Conservation (phyloP, 2,329 filamentous ascomycete genomes). For the Colletotrichum gloeosporioides region DNA sequence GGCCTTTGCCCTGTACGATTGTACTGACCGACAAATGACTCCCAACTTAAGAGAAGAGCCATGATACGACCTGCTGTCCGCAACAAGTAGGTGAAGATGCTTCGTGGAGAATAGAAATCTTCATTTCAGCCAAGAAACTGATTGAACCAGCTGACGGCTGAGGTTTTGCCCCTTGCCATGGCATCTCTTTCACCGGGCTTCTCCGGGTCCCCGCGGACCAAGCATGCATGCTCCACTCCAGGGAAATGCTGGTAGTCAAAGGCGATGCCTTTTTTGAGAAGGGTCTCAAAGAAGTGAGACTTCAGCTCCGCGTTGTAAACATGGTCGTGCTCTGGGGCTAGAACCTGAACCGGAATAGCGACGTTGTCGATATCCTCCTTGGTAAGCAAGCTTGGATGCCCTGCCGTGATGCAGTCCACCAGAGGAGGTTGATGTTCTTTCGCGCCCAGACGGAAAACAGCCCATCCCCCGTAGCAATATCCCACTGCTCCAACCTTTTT, state of each 20-base stretch:
- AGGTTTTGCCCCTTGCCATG: conserved; percentile 48
- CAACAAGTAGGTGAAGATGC: not conserved
- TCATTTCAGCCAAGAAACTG: conserved; percentile 21
- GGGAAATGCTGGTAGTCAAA: conserved; percentile 55
- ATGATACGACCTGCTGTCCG: not conserved
- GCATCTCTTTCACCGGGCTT: conserved; percentile 42
- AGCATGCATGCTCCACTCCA: conserved; percentile 47
- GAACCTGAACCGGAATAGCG: conserved; percentile 53
- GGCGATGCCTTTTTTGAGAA: conserved; percentile 37
- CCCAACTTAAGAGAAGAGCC: not conserved
- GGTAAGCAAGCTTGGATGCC: conserved; percentile 48
- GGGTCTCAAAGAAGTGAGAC: conserved; percentile 36
- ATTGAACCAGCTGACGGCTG: conserved; percentile 44
- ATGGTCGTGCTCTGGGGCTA: conserved; percentile 53
- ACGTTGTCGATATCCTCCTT: conserved; percentile 51
- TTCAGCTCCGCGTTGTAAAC: conserved; percentile 49
- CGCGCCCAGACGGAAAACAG: conserved; percentile 48
- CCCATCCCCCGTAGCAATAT: conserved; percentile 60
- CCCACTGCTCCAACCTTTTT: conserved; percentile 48
- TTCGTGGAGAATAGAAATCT: not conserved
- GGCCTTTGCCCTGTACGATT: not conserved
- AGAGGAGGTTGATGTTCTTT: conserved; percentile 37
- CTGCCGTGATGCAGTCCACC: conserved; percentile 50
- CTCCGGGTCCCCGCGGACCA: conserved; percentile 40
- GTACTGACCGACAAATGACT: not conserved